phyloP scores from a whole-genome alignment of 495 filamentous ascomycete species.

The Annulohypoxylon maeteangense region DNA sequence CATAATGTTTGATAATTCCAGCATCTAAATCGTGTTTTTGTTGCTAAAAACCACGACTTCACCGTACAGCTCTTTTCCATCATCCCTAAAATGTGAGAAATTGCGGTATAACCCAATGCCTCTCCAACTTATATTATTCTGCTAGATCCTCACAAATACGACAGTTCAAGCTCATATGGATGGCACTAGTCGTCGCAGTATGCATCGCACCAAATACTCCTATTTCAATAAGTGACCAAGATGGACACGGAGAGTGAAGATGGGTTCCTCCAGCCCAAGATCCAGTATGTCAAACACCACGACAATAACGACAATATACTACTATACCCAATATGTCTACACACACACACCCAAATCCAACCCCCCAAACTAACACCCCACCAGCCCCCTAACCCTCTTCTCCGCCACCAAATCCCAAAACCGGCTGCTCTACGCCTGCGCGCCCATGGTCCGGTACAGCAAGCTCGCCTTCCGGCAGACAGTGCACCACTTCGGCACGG shows the following conservation, averaged over 20 bases:
- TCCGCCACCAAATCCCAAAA: conserved; percentile 62
- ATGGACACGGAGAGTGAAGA: conserved; percentile 40
- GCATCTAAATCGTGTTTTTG: not conserved
- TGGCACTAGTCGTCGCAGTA: not conserved
- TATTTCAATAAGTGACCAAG: conserved; percentile 27
- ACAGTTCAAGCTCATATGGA: not conserved
- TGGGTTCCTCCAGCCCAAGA: conserved; percentile 34
- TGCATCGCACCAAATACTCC: conserved; percentile 9
- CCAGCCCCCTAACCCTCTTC: conserved; percentile 68
- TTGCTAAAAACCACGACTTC: too few relatives aligned
- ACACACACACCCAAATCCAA: not conserved
- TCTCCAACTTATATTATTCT: not conserved
- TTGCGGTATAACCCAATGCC: not conserved
- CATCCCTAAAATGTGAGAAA: not conserved
- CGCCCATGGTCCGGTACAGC: conserved; percentile 77
- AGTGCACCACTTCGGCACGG: conserved; percentile 66
- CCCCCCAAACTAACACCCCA: conserved; percentile 20
- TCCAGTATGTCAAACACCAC: conserved; percentile 33
- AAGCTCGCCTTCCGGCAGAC: conserved; percentile 74
- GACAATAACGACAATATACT: too few relatives aligned
- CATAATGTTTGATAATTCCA: not conserved
- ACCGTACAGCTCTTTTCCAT: not conserved
- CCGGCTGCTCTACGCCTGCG: conserved; percentile 65
- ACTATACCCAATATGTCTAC: not conserved
- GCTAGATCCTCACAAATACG: not conserved